Evolutionary conservation across 768 basidiomycete species (phyloP), one percentile per base, ranked within the genome.

Genomic region (Leccinum arenicola): DNA sequence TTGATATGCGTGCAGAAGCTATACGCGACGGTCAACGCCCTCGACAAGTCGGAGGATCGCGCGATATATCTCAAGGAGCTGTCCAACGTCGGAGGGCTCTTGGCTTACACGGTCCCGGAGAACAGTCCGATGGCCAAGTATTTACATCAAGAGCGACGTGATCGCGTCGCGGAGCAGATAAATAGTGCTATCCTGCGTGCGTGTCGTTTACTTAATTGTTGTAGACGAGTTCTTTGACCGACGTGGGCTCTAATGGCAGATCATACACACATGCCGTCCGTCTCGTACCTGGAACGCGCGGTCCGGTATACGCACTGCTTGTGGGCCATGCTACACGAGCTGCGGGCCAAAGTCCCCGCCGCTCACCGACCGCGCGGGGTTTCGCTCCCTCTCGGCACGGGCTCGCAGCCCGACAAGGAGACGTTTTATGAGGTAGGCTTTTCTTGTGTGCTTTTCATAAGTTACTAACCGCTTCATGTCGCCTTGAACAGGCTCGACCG

Each of bases 51-150:
- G 2, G 69, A 71, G 1, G 90, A 91, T 58, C 81, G 85, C 25
- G 78, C 76, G 1, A 75, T 78, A 3, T 96, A 91, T 71, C 69
- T 77, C 49, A 80, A 83, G 60, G 93, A 95, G 69, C 80, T 95
- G 56, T 77, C 78, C 47, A 83, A 87, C 66, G 93, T 94, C 0
- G 80, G 84, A 17, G 88, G 88, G 0, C 73, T 98, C 31, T 77
- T 98, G 48, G 93, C 88, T n/a, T 97, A 96, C 73, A 82, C 80
- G 38, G 80, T 86, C 19, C 91, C 94, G 0, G 91, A 92, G 66
- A 82, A 77, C 38, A 92, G 92, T 65, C 82, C 88, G 0, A 80
- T 94, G 66, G 77, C 82, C 15, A 85, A 81, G 56, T 98, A 95
- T 73, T 73, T 97, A 60, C 81, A 82, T 38, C 86, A 88, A 70